Conservation (phyloP, 495 filamentous ascomycete species). For the Tricharina praecox region DNA sequence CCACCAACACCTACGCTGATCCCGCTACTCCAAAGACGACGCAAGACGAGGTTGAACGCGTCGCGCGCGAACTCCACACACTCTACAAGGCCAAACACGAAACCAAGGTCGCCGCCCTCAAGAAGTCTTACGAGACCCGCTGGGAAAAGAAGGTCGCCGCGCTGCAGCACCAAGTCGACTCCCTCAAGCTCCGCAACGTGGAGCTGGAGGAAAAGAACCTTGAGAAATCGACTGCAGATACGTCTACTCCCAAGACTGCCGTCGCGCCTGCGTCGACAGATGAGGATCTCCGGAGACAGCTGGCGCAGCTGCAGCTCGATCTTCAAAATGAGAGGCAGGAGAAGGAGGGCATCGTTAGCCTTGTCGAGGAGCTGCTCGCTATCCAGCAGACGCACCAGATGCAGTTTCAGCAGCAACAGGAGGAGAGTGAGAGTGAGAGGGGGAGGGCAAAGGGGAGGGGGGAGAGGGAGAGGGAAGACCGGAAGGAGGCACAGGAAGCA, state of each 20-base stretch:
- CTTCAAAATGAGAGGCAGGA: constrained; percentile 68
- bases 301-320: constrained; percentile 54
- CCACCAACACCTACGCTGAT: not conserved
- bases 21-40: constrained; percentile 26
- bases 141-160: constrained; percentile 73
- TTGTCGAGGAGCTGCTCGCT: constrained; percentile 76
- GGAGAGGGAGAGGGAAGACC: too few relatives aligned
- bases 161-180: constrained; percentile 51
- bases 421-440: too few relatives aligned
- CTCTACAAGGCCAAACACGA: constrained; percentile 97
- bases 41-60: constrained; percentile 79
- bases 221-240: constrained; percentile 35
- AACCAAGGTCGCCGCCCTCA: constrained; percentile 79
- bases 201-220: constrained; percentile 41
- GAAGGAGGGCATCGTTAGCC: constrained; percentile 83
- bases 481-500: too few relatives aligned
- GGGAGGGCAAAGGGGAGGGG: too few relatives aligned
- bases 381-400: too few relatives aligned
- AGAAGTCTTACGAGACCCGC: constrained; percentile 81
- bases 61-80: constrained; percentile 72
- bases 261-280: constrained; percentile 16
- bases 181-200: constrained; percentile 54
- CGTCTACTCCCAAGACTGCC: constrained; percentile 31
- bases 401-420: too few relatives aligned
- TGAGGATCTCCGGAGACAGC: constrained; percentile 41